Evolutionary conservation across 2,329 filamentous ascomycete genomes (phyloP).

Genomic region (Fusarium burgessii): DNA sequence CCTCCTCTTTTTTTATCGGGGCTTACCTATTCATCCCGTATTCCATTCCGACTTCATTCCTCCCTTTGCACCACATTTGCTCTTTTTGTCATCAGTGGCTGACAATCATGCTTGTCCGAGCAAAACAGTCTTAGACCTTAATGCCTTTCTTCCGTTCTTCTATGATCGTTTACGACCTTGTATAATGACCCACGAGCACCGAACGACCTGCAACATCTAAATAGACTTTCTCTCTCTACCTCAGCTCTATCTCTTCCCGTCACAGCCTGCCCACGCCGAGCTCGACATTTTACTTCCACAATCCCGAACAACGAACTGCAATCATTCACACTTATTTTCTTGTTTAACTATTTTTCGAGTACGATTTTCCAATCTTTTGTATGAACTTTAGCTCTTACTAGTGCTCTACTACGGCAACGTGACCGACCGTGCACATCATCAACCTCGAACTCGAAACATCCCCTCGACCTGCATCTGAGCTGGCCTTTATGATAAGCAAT

Average conservation of each 20-base stretch:
- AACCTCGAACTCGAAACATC: conserved; percentile 34
- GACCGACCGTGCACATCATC: conserved; percentile 37
- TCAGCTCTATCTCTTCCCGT: conserved; percentile 13
- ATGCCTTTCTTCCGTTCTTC: conserved; percentile 44
- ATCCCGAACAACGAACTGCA: conserved; percentile 15
- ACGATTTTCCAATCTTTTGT: conserved; percentile 19
- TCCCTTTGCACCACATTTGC: conserved; percentile 37
- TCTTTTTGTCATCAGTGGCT: conserved; percentile 37
- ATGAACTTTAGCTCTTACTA: conserved; percentile 36
- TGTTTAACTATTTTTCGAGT: conserved; percentile 4
- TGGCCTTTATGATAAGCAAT: conserved; percentile 44
- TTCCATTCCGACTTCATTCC: conserved; percentile 40
- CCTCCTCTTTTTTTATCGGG: conserved; percentile 45
- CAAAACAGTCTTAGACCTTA: conserved; percentile 46
- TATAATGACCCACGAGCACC: conserved; percentile 46
- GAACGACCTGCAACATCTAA: conserved; percentile 40
- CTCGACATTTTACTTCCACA: conserved; percentile 24
- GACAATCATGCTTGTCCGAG: conserved; percentile 35
- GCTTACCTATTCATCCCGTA: conserved; percentile 39
- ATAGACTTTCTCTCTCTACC: conserved; percentile 37
- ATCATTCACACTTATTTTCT: conserved; percentile 1
- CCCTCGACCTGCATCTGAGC: conserved; percentile 27
- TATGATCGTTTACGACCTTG: conserved; percentile 45
- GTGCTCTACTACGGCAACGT: conserved; percentile 27
- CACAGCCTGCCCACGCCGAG: conserved; percentile 35